These are phyloP conservation scores for Dendrobium huoshanense DNA, from an alignment of 106 monocot species.

Conservation along the genomic window DNA sequence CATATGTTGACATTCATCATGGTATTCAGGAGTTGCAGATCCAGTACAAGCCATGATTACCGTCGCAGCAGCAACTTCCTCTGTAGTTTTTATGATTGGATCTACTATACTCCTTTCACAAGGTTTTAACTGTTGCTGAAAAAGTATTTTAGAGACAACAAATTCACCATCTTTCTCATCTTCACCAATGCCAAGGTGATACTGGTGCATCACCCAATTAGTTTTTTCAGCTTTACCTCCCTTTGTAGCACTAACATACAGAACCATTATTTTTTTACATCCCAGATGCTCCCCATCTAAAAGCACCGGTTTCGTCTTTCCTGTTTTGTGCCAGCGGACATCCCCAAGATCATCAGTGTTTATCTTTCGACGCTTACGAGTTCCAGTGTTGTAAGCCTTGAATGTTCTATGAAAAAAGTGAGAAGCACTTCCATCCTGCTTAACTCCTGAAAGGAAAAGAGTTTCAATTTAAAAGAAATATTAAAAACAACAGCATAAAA, in stretches of 20 bases:
- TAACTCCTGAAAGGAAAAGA: conserved; percentile 51
- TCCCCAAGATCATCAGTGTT: conserved; percentile 52
- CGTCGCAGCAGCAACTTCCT: conserved; percentile 14
- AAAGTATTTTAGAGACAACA: conserved; percentile 96
- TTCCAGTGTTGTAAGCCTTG: conserved; percentile 93
- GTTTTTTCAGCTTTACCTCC: conserved; percentile 82
- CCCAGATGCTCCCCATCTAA: conserved; percentile 75
- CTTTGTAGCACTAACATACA: conserved; percentile 62
- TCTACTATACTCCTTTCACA: conserved; percentile 35
- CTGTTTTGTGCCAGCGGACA: conserved; percentile 99
- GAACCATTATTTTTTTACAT: conserved; percentile 98
- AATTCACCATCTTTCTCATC: conserved; percentile 81
- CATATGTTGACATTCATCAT: conserved; percentile 18
- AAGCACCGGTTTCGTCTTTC: conserved; percentile 89
- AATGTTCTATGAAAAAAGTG: conserved; percentile 97
- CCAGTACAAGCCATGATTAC: conserved; percentile 6
- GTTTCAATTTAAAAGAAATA: neutral
- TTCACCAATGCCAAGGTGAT: conserved; percentile 80
- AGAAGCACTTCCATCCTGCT: conserved; percentile 82
- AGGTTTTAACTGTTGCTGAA: conserved; percentile 76
- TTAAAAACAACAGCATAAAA: neutral
- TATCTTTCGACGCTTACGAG: conserved; percentile 87
- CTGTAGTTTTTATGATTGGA: conserved; percentile 9
- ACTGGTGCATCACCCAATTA: conserved; percentile 99
- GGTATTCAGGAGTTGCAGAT: conserved; percentile 26